Evolutionary conservation across 2,329 filamentous ascomycete species (phyloP).

Genomic region (Exserohilum rostratum): DNA sequence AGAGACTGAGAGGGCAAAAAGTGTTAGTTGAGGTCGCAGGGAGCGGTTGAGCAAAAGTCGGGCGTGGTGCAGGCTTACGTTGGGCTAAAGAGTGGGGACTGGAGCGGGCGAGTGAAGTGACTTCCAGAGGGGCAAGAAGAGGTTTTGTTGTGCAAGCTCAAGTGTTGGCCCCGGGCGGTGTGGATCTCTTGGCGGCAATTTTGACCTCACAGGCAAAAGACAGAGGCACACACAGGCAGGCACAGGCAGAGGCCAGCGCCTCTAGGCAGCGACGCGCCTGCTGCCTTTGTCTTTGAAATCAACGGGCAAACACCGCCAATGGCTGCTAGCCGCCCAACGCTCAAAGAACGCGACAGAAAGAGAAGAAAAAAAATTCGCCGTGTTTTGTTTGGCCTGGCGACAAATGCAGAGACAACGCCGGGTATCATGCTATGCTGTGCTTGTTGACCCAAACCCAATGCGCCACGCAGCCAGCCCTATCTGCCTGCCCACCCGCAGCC

Average conservation of each 20-base stretch:
- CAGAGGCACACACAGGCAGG: not conserved
- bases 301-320: not conserved
- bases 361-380: too few relatives aligned
- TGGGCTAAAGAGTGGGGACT: constrained; percentile 36
- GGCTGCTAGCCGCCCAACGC: not conserved
- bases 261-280: constrained; percentile 30
- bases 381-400: not conserved
- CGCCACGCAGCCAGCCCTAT: constrained; percentile 41
- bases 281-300: constrained; percentile 22
- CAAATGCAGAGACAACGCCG: constrained; percentile 30
- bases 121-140: constrained; percentile 43
- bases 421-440: constrained; percentile 49
- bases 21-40: constrained; percentile 25
- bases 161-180: constrained; percentile 38
- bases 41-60: constrained; percentile 13
- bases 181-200: constrained; percentile 30
- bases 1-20: constrained; percentile 24
- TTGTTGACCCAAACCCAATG: constrained; percentile 39
- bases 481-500: constrained; percentile 14
- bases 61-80: constrained; percentile 29
- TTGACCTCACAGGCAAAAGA: constrained; percentile 23
- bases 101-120: constrained; percentile 28
- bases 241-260: too few relatives aligned
- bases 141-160: constrained; percentile 43
- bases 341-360: too few relatives aligned